Evolutionary conservation across 139 green algal species (phyloP).

Genomic region (Marvania coccoides): DNA sequence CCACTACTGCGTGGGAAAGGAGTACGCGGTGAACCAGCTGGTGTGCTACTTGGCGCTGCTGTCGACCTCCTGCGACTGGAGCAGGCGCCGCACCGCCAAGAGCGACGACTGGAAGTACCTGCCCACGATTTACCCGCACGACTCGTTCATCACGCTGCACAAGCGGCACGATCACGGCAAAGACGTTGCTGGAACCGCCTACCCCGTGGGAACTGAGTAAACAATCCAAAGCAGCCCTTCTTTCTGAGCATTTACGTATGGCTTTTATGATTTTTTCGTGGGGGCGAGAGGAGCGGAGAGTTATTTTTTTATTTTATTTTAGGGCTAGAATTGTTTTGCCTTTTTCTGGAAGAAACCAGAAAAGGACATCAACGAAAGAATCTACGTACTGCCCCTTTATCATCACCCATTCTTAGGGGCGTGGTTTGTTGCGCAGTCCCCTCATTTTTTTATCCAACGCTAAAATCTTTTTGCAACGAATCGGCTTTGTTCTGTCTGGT

Average conservation of each 20-base stretch:
- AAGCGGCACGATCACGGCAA: not conserved
- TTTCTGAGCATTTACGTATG: no score
- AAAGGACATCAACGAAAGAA: no score
- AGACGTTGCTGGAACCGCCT: not conserved
- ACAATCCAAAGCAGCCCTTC: not conserved
- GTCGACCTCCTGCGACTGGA: slow-evolving; percentile 50
- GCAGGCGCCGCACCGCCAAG: slow-evolving; percentile 33
- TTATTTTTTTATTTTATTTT: no score
- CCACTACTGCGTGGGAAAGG: slow-evolving; percentile 78
- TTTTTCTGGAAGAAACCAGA: not conserved
- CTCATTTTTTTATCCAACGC: no score
- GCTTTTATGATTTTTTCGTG: no score
- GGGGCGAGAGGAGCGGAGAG: no score
- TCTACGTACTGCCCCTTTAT: no score
- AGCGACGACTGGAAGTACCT: slow-evolving; percentile 60
- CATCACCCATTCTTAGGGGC: no score
- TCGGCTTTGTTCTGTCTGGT: no score
- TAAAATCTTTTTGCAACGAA: no score
- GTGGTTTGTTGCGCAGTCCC: no score
- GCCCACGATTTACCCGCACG: slow-evolving; percentile 74
- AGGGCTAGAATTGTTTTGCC: not conserved
- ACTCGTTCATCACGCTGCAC: slow-evolving; percentile 55
- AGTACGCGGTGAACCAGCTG: slow-evolving; percentile 84
- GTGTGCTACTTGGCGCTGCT: slow-evolving; percentile 65
- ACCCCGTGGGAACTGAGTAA: not conserved